phyloP scores from a whole-genome alignment of 2,329 filamentous ascomycete species.

The Chalaropsis thielavioides region DNA sequence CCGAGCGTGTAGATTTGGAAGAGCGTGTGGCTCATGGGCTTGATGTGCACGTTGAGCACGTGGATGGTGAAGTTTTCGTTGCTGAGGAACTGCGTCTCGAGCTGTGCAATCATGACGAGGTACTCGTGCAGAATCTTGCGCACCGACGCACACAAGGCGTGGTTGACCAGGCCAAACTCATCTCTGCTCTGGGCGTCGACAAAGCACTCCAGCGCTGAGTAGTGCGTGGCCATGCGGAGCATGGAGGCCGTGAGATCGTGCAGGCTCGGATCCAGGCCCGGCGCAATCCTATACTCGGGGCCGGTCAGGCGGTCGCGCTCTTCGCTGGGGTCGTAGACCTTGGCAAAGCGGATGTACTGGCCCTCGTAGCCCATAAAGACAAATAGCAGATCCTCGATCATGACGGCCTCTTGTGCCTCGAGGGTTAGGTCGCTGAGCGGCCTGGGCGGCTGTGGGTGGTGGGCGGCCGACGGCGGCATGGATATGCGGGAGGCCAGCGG shows the following conservation, averaged over 20 bases:
- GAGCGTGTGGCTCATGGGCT: conserved; percentile 83
- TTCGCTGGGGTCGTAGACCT: conserved; percentile 65
- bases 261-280: conserved; percentile 79
- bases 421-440: conserved; percentile 59
- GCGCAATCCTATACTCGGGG: conserved; percentile 62
- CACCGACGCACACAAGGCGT: conserved; percentile 90
- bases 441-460: conserved; percentile 50
- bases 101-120: conserved; percentile 76
- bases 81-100: conserved; percentile 84
- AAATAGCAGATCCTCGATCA: conserved; percentile 82
- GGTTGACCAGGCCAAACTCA: conserved; percentile 87
- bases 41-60: conserved; percentile 78
- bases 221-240: conserved; percentile 88
- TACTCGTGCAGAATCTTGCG: conserved; percentile 88
- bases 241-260: conserved; percentile 77
- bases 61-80: conserved; percentile 84
- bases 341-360: conserved; percentile 83
- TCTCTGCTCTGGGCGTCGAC: conserved; percentile 87
- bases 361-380: conserved; percentile 98
- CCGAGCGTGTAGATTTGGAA: conserved; percentile 77
- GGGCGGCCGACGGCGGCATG: conserved; percentile 56
- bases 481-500: conserved; percentile 56
- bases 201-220: conserved; percentile 79
- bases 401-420: conserved; percentile 69
- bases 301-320: conserved; percentile 80